phyloP scores from a whole-genome alignment of 2,329 filamentous ascomycete genomes.

The Penicillium sp. region DNA sequence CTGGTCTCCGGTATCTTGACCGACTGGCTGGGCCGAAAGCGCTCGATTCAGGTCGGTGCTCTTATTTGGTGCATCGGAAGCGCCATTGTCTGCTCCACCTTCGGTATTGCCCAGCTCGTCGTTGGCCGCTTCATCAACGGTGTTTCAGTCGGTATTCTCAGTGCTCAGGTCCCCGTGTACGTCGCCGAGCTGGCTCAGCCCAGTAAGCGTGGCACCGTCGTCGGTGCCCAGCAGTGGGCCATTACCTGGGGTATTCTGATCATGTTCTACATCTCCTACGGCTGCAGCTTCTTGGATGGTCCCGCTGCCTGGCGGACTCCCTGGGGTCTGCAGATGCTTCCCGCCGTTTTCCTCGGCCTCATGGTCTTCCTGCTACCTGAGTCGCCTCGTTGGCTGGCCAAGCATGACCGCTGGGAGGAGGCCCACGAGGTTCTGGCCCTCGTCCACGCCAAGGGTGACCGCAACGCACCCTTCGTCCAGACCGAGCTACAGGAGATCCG shows the following conservation, averaged over 20 bases:
- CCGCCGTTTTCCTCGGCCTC: slow-evolving; percentile 54
- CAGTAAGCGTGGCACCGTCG: slow-evolving; percentile 55
- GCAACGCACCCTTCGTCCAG: slow-evolving; percentile 59
- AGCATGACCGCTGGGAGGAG: slow-evolving; percentile 56
- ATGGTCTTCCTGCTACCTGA: slow-evolving; percentile 52
- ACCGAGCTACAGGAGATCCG: slow-evolving; percentile 69
- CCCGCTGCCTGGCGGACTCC: slow-evolving; percentile 58
- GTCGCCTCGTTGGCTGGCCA: slow-evolving; percentile 60
- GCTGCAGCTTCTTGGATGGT: slow-evolving; percentile 57
- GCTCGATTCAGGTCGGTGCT: slow-evolving; percentile 50
- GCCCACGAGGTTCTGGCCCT: slow-evolving; percentile 47
- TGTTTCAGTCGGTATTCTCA: slow-evolving; percentile 68
- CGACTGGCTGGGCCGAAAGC: slow-evolving; percentile 52
- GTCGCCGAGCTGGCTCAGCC: slow-evolving; percentile 61
- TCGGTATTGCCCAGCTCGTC: slow-evolving; percentile 66
- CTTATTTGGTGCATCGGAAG: slow-evolving; percentile 51
- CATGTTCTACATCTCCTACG: slow-evolving; percentile 62
- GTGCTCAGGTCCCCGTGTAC: slow-evolving; percentile 65
- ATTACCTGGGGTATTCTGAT: slow-evolving; percentile 68
- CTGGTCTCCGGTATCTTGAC: slow-evolving; percentile 52
- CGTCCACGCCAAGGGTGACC: slow-evolving; percentile 62
- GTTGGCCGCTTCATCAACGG: slow-evolving; percentile 67
- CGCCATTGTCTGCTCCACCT: slow-evolving; percentile 58
- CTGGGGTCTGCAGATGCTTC: slow-evolving; percentile 62
- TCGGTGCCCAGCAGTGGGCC: slow-evolving; percentile 68